These are phyloP conservation scores for Monosporozyma aquatica DNA, from an alignment of 805 yeast species.

Conservation along the genomic window DNA sequence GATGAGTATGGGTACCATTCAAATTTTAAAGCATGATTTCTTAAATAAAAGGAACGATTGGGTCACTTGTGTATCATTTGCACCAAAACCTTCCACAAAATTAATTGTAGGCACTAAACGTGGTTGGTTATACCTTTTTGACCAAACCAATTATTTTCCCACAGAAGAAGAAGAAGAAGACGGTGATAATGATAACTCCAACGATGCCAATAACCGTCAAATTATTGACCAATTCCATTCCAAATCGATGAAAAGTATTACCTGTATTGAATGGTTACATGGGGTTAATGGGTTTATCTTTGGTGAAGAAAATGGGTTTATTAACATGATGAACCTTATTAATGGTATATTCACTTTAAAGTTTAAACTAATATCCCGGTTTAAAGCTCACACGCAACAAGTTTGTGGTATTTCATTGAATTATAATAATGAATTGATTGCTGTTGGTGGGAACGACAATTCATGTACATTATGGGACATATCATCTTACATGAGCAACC, in stretches of 20 bases:
- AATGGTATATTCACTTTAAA: neutral
- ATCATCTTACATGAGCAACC: constrained; percentile 27
- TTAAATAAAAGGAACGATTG: constrained; percentile 28
- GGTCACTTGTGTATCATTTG: constrained; percentile 52
- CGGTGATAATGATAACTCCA: neutral
- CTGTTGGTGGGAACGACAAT: constrained; percentile 83
- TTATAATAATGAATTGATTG: constrained; percentile 44
- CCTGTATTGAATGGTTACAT: constrained; percentile 53
- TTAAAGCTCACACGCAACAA: constrained; percentile 47
- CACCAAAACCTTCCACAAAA: constrained; percentile 33
- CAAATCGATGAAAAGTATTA: constrained; percentile 36
- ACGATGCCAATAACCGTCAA: no score
- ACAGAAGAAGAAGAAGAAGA: neutral
- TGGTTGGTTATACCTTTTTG: constrained; percentile 44
- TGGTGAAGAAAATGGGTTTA: constrained; percentile 61
- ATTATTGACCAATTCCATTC: constrained; percentile 11
- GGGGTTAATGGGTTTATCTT: constrained; percentile 34
- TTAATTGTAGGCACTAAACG: constrained; percentile 49
- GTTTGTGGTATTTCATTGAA: constrained; percentile 60
- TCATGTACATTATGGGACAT: constrained; percentile 72
- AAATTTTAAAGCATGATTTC: constrained; percentile 33
- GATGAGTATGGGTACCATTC: constrained; percentile 38
- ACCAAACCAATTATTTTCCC: constrained; percentile 21
- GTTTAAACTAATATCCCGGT: constrained; percentile 8
- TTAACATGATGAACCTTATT: constrained; percentile 16